Percentiles rank a stretch among this genome's conserved stretches.
Conservation (phyloP, 805 yeast genomes). For the Suhomyces sp. region DNA sequence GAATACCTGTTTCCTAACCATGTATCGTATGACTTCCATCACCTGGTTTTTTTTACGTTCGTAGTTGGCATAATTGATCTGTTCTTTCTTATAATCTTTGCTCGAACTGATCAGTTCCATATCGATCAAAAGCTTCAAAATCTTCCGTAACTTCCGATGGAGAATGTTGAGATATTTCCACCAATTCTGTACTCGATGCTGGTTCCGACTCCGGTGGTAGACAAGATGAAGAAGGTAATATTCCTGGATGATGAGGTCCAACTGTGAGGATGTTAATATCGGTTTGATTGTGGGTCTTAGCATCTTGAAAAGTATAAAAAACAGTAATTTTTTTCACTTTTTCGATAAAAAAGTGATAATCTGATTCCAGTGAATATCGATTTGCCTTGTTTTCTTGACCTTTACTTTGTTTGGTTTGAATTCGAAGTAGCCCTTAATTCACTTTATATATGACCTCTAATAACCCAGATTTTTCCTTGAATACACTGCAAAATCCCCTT, state of each 20-base stretch:
- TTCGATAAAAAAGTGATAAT: too few relatives aligned
- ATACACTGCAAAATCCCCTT: too few relatives aligned
- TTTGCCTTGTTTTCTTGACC: too few relatives aligned
- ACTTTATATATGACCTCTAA: too few relatives aligned
- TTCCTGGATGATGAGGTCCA: conserved; percentile 37
- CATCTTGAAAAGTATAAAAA: too few relatives aligned
- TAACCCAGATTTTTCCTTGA: too few relatives aligned
- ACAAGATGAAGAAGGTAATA: conserved; percentile 58
- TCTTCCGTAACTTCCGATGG: conserved; percentile 52
- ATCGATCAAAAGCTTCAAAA: conserved; percentile 31
- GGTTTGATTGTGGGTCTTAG: not conserved
- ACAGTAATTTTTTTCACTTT: too few relatives aligned
- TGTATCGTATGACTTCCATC: conserved; percentile 20
- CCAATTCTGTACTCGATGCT: conserved; percentile 73
- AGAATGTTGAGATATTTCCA: conserved; percentile 68
- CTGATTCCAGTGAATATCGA: too few relatives aligned
- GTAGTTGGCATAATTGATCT: conserved; percentile 1
- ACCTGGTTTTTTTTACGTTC: conserved; percentile 15
- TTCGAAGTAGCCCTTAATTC: too few relatives aligned
- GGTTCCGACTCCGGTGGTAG: conserved; percentile 72
- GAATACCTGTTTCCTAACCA: conserved; percentile 35
- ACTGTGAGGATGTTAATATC: not conserved
- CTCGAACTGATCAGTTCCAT: conserved; percentile 15
- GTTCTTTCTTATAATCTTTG: too few relatives aligned
- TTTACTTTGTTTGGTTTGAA: too few relatives aligned